A percentile compares a stretch with the other conserved stretches of the same genome.
These are phyloP conservation scores for Heteromeles arbutifolia DNA, from an alignment of 306 rosid genomes.

Conservation along the genomic window DNA sequence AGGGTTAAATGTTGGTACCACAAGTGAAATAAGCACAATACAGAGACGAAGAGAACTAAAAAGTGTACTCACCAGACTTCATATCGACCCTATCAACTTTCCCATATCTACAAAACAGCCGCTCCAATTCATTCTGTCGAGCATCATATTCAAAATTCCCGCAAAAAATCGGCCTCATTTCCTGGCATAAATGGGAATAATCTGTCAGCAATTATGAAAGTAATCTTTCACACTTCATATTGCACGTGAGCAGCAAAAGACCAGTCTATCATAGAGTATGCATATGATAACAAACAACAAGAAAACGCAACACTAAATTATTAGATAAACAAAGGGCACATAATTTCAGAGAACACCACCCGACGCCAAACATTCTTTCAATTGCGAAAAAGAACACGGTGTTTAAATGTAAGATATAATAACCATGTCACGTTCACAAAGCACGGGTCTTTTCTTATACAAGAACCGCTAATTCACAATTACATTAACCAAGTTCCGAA, in stretches of 20 bases:
- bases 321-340: background rate
- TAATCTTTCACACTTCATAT: background rate
- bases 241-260: background rate
- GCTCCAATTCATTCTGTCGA: constrained; percentile 86
- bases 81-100: constrained; percentile 98
- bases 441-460: background rate
- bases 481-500: background rate
- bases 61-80: constrained; percentile 80
- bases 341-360: background rate
- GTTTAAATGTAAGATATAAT: background rate
- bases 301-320: background rate
- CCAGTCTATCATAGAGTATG: background rate
- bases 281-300: background rate
- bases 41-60: background rate
- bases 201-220: background rate
- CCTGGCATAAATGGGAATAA: constrained; percentile 22
- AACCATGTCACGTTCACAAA: background rate
- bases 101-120: constrained; percentile 87
- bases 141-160: constrained; percentile 93
- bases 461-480: background rate
- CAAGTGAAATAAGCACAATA: background rate
- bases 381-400: background rate
- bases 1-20: background rate
- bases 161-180: constrained; percentile 88
- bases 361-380: background rate